Evolutionary conservation across 129 eudicot species (phyloP), one percentile per base, ranked within the genome.

Genomic region (Dittrichia graveolens): DNA sequence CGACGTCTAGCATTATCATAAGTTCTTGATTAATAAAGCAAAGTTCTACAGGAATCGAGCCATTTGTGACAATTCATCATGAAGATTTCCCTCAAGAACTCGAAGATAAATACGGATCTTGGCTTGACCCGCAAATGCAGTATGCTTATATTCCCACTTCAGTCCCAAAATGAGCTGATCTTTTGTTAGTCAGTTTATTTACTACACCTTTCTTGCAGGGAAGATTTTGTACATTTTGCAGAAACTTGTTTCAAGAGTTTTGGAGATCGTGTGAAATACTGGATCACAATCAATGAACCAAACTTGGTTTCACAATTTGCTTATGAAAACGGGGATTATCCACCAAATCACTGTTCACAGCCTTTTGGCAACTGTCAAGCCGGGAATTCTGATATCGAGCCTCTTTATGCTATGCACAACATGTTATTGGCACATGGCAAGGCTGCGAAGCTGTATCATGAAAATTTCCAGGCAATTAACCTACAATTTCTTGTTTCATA

Each of bases 71-170:
- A 3, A 83, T 93, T 73, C 83, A 82, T 70, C 98, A 93, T 64
- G 14, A 60, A 19, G 96, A 93, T 42, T 79, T 63, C 76, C 96
- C 98, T 40, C 95, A 93, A 72, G 96, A 82, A 79, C 87, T 89
- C 3, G 83, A 89, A 67, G 87, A 87, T 1, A 76, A 79, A 82
- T 92, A 85, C 61, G 92, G 88, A 15, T 74, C 87, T 11, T 89
- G 96, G 96, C 89, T 89, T 43, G 79, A 88, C 61, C 92, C 88
- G 44, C 76, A 68, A 67, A 89, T 89, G 83, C 98, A 93, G 98
- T 89, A 81, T 48, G 86, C 61, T 61, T 15, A 37, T 24, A 6
- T 24, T n/a, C 44, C 58, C 8, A 18, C 44, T 14, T 65, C 62
- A 50, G 14, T 34, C 37, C 12, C 39, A 31, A 15, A 57, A 67